A percentile compares a stretch with the other conserved stretches of the same genome.
Evolutionary conservation across 148 eudicot genomes (phyloP).

Genomic region (Camellia lanceoleosa): DNA sequence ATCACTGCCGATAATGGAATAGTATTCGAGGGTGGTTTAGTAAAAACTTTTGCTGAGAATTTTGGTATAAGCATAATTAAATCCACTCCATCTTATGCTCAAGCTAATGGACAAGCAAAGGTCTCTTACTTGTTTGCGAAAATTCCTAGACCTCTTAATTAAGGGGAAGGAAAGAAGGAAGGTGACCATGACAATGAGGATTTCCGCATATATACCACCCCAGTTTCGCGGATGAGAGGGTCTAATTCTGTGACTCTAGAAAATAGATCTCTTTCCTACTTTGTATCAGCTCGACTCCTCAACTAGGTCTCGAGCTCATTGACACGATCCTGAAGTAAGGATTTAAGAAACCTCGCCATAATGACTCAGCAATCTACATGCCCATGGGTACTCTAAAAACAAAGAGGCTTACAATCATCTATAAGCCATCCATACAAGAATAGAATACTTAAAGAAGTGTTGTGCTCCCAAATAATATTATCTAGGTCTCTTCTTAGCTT

Average conservation of each 20-base stretch:
- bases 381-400: slow-evolving; percentile 1
- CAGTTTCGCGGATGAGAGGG: not conserved
- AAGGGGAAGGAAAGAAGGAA: not conserved
- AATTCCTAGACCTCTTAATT: no score
- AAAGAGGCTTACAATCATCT: not conserved
- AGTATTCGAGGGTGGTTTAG: no score
- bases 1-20: no score
- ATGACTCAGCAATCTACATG: not conserved
- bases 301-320: not conserved
- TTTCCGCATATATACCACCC: not conserved
- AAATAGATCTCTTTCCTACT: not conserved
- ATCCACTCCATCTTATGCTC: no score
- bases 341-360: not conserved
- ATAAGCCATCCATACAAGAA: no score
- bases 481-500: no score
- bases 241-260: not conserved
- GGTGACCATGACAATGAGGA: not conserved
- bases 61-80: no score
- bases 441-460: no score
- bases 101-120: no score
- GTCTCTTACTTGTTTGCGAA: no score
- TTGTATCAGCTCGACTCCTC: not conserved
- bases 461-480: no score
- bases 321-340: not conserved
- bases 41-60: no score